Conservation (phyloP, 495 filamentous ascomycete genomes). For the Daldinia loculata region DNA sequence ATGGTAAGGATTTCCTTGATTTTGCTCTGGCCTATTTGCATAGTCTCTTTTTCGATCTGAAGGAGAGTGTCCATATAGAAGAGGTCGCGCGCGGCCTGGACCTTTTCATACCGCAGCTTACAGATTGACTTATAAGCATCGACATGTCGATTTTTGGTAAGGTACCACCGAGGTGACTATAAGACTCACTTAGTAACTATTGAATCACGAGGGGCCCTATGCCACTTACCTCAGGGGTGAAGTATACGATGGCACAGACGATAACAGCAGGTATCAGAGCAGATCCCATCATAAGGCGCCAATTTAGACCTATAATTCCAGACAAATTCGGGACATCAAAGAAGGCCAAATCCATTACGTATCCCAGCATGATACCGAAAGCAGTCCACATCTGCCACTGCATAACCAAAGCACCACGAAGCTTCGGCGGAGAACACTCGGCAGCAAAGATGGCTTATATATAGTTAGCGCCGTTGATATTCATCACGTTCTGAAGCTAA, state of each 20-base stretch:
- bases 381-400: conserved; percentile 92
- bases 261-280: conserved; percentile 77
- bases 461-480: not conserved
- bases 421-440: conserved; percentile 74
- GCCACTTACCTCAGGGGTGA: conserved; percentile 70
- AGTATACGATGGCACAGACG: conserved; percentile 73
- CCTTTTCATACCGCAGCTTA: conserved; percentile 70
- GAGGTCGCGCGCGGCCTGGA: conserved; percentile 82
- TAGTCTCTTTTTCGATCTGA: conserved; percentile 67
- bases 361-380: conserved; percentile 83
- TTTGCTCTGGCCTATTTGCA: conserved; percentile 68
- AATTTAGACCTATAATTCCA: conserved; percentile 73
- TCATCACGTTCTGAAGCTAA: not conserved
- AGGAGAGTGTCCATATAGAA: conserved; percentile 82
- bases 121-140: conserved; percentile 74
- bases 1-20: conserved; percentile 75
- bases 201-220: not conserved
- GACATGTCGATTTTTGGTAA: conserved; percentile 70
- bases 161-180: conserved; percentile 73
- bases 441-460: conserved; percentile 69
- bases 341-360: conserved; percentile 76
- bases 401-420: conserved; percentile 73
- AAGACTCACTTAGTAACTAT: conserved; percentile 13
- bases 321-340: conserved; percentile 64
- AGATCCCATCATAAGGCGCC: conserved; percentile 86